Evolutionary conservation across 2,329 filamentous ascomycete species (phyloP).

Genomic region (Xylariaceae sp.): DNA sequence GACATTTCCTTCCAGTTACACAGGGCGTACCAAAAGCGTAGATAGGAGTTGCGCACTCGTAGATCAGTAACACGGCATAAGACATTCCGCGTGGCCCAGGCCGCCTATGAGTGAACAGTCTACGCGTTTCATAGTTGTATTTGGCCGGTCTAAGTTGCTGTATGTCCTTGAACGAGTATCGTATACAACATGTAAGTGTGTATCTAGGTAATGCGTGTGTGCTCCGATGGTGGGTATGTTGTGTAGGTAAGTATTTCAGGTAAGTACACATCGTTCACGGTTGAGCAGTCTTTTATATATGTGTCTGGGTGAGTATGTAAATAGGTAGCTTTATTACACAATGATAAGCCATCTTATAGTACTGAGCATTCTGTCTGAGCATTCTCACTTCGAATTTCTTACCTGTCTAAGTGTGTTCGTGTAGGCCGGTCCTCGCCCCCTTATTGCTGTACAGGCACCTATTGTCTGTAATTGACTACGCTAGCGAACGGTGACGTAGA

Average conservation of each 20-base stretch:
- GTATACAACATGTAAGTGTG: conserved; percentile 10
- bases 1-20: conserved; percentile 8
- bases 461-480: too few relatives aligned
- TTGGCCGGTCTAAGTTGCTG: too few relatives aligned
- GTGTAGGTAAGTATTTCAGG: conserved; percentile 8
- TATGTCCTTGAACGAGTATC: background rate
- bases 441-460: too few relatives aligned
- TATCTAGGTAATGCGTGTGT: conserved; percentile 7
- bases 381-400: too few relatives aligned
- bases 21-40: conserved; percentile 13
- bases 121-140: too few relatives aligned
- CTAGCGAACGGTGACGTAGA: too few relatives aligned
- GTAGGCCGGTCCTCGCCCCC: too few relatives aligned
- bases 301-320: conserved; percentile 3
- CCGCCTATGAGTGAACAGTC: conserved; percentile 27
- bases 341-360: too few relatives aligned
- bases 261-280: too few relatives aligned
- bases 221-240: conserved; percentile 9
- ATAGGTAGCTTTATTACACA: conserved; percentile 2
- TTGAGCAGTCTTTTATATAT: too few relatives aligned
- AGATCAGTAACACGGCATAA: conserved; percentile 24
- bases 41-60: conserved; percentile 11
- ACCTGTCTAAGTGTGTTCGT: too few relatives aligned
- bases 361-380: too few relatives aligned
- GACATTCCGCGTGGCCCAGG: conserved; percentile 20